Percentiles rank a stretch among this genome's conserved stretches.
phyloP scores from a whole-genome alignment of 176 grass and related monocot species.

The Oryza glumipatula region DNA sequence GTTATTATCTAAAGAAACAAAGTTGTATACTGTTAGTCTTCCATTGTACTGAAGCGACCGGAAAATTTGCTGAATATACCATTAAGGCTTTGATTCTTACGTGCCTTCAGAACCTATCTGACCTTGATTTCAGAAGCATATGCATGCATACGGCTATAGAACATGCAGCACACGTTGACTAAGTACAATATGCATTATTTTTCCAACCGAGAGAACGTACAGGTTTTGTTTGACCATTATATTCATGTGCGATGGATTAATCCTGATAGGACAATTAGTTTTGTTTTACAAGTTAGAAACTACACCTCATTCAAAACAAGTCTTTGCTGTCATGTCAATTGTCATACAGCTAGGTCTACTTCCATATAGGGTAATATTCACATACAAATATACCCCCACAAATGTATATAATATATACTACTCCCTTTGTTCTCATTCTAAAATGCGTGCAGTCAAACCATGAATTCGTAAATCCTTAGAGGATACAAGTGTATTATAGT shows the following conservation, averaged over 20 bases:
- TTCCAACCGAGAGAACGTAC: not conserved
- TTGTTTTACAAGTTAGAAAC: constrained; percentile 1
- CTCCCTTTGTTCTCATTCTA: not conserved
- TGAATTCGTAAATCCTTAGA: not conserved
- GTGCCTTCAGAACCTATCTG: not conserved
- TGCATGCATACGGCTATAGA: constrained; percentile 11
- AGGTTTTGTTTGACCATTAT: not conserved
- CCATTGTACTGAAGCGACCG: not conserved
- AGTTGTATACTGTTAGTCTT: not conserved
- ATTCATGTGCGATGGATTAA: not conserved
- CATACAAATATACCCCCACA: not conserved
- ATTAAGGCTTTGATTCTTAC: not conserved
- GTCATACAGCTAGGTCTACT: not conserved
- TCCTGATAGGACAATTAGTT: constrained; percentile 1
- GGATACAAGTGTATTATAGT: not conserved
- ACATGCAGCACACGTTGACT: constrained; percentile 30
- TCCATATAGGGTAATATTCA: not conserved
- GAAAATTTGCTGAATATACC: not conserved
- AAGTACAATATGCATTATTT: constrained; percentile 12
- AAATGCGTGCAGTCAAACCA: not conserved
- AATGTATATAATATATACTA: not conserved
- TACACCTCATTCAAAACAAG: not conserved
- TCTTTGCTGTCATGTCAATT: not conserved
- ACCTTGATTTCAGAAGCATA: not conserved
- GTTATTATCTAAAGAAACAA: not conserved